A percentile compares a stretch with the other conserved stretches of the same genome.
Evolutionary conservation across 768 basidiomycete genomes (phyloP).

Genomic region (Sporobolomyces phaffii): DNA sequence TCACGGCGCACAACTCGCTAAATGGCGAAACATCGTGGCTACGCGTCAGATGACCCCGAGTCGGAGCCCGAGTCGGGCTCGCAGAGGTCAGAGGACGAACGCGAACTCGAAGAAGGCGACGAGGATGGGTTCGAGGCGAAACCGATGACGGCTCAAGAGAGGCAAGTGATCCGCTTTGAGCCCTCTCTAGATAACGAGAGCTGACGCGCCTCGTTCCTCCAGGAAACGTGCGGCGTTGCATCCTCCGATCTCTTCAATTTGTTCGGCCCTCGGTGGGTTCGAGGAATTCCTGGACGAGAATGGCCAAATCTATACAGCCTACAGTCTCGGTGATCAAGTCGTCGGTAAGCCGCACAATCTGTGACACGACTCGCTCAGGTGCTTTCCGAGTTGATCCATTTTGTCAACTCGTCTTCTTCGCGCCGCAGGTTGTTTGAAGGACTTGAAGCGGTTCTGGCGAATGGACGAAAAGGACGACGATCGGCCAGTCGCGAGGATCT

Average conservation of each 20-base stretch:
- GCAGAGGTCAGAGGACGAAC: neutral
- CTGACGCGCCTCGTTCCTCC: neutral
- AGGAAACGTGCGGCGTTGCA: slow-evolving; percentile 35
- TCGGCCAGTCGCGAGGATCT: slow-evolving; percentile 85
- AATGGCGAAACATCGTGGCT: slow-evolving; percentile 23
- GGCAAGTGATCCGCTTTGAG: neutral
- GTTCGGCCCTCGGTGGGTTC: slow-evolving; percentile 35
- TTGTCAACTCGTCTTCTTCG: too few relatives aligned
- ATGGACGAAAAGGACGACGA: slow-evolving; percentile 96
- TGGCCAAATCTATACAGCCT: slow-evolving; percentile 30
- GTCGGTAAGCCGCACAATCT: slow-evolving; percentile 20
- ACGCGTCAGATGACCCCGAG: slow-evolving; percentile 25
- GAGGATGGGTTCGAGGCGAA: neutral
- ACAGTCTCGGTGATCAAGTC: slow-evolving; percentile 39
- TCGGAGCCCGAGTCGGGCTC: neutral
- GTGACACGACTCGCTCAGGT: too few relatives aligned
- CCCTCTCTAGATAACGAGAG: neutral
- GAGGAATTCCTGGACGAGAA: slow-evolving; percentile 37
- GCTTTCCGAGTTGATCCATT: too few relatives aligned
- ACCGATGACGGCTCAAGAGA: slow-evolving; percentile 14
- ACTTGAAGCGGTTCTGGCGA: slow-evolving; percentile 91
- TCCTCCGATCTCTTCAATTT: slow-evolving; percentile 36
- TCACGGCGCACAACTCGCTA: neutral
- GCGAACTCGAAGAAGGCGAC: neutral
- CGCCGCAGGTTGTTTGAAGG: slow-evolving; percentile 66